These are phyloP conservation scores for Arachnopeziza araneosa DNA, from an alignment of 2,329 filamentous ascomycete species.

Conservation along the genomic window DNA sequence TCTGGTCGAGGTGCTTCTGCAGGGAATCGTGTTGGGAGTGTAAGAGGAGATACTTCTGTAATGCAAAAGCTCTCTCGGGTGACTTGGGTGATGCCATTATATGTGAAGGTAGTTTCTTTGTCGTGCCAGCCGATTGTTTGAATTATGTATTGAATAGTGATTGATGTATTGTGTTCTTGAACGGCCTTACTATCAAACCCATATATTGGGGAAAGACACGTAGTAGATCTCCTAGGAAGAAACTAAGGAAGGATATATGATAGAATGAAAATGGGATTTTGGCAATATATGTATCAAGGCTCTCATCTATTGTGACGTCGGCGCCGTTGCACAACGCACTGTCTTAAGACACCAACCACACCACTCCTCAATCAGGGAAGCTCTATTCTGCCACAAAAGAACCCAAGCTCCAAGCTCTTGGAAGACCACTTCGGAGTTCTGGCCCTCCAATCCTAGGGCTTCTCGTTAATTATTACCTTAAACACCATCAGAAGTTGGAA, in stretches of 20 bases:
- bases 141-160: background rate
- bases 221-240: background rate
- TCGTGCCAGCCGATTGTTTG: background rate
- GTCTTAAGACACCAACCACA: background rate
- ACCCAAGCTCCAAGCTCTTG: background rate
- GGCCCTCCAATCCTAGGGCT: too few relatives aligned
- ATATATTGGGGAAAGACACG: background rate
- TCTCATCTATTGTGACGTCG: background rate
- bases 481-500: background rate
- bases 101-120: background rate
- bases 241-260: background rate
- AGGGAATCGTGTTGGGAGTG: conserved; percentile 31
- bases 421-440: too few relatives aligned
- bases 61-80: conserved; percentile 28
- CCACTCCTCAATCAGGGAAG: background rate
- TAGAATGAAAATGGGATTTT: background rate
- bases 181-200: conserved; percentile 3
- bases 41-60: conserved; percentile 33
- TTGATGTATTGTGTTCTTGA: background rate
- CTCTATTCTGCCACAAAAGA: background rate
- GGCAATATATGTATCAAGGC: background rate
- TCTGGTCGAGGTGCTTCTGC: conserved; percentile 28
- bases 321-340: background rate
- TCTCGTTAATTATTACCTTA: too few relatives aligned
- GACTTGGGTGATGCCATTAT: conserved; percentile 9